Evolutionary conservation across 2,329 filamentous ascomycete species (phyloP), one percentile per base, ranked within the genome.

Genomic region (Arthrobotrys entomopaga): DNA sequence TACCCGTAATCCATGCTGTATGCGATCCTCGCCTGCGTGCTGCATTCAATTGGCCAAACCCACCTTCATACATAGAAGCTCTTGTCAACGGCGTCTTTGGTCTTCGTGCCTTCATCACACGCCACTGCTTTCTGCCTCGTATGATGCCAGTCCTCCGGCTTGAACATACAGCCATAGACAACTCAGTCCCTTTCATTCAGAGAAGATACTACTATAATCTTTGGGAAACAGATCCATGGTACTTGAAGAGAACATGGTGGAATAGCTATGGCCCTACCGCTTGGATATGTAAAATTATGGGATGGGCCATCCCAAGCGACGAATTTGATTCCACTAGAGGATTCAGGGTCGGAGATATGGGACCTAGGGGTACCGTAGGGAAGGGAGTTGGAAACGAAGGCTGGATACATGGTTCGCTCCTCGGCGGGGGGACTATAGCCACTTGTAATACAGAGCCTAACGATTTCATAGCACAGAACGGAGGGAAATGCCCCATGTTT

Each of bases 171-270:
- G 82, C 85, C 0, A 85, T 90, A 75, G 81, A 83, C 8, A 81
- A 84, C 29, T 85, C 86, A 0, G 86, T 65, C 13, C 71, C 71
- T 1, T 57, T 75, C 20, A 11, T 42, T 6, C 52, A 75, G 22
- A 54, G 86, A 0, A 85, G 86, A 2, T 84, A 87, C 75, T 83
- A 84, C 61, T 80, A 81, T 78, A 80, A 82, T 0, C 77, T 82
- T 42, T 91, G 87, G 81, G 84, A 88, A 24, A 86, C 87, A 10
- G 85, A 87, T 53, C 90, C 90, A 1, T 91, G 86, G 81, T 91
- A 91, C 80, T 83, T 86, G 22, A 84, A 85, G 73, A 84, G 84
- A 26, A 89, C 86, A 0, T 80, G 86, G 46, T 87, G 84, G 86
- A 87, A 85, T 78, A 86, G 87, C 70, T 92, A 86, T 87, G 87